Base-by-base conservation (phyloP, 1,284 basidiomycete genomes). In the Melampsora abietis-canadensis region DNA sequence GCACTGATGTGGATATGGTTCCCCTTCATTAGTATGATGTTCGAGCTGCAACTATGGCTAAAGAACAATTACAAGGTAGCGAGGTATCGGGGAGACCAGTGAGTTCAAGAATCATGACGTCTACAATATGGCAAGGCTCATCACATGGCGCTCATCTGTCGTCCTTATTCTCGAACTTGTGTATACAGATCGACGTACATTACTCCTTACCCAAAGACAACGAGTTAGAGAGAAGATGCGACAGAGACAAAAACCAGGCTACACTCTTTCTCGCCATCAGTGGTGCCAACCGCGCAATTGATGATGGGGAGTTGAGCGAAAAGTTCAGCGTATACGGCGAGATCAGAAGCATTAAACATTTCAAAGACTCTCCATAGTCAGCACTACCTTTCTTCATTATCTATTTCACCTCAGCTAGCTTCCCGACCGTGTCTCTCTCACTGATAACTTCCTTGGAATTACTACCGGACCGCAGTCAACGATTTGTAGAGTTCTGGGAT, bases 141-240 rank as follows among this genome's bases (percentile, higher is more conserved):
- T n/a, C 14, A 68, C 76, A 21, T 24, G 24, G n/a, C 12, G 14
- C 40, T 76, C 6, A 46, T 60, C 44, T 8, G 1, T 21, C n/a
- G 27, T 74, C 61, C 46, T 21, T n/a, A 2, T 44, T 19, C 14
- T 37, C 5, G 21, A 51, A 34, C 17, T 24, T 21, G n/a, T 21
- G n/a, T 21, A 1, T 21, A 1, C 79, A 95, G 90, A 95, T 98
- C 81, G 95, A 98, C 84, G 94, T 98, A 0, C 95, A 98, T 82
- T 98, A 94, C 83, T 94, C 92, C 34, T 84, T 98, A 48, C 95
- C 95, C 4, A 89, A 92, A 76, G 92, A 84, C 37, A 93, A 98
- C 73, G 88, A 90, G 76, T 81, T 84, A 69, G 86, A 83, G 40
- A 82, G 87, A 78, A 87, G 88, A 37, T 88, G 87, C 68, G 91